Evolutionary conservation across 2,329 filamentous ascomycete species (phyloP), one percentile per base, ranked within the genome.

Genomic region (Exophiala bonariae): DNA sequence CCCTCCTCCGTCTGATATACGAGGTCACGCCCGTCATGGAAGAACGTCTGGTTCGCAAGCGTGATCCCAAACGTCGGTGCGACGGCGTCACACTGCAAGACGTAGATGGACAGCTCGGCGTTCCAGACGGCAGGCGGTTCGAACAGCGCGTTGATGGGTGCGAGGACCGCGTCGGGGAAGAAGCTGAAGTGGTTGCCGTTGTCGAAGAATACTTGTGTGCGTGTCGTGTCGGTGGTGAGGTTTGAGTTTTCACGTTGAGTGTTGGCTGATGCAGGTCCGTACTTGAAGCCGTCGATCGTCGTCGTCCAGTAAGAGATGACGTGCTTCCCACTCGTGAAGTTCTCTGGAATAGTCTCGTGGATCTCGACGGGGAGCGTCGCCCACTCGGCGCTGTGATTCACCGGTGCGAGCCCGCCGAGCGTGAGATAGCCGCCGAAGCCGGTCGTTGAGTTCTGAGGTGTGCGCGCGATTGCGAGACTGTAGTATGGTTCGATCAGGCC

Each of bases 351-450:
- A 17, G 31, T 32, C 10, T 34, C 16, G 28, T 32, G 22, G 19
- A 66, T 59, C 30, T 68, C 56, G 28, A 73, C 69, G 2, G 68
- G 67, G 2, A 63, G 63, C 1, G 54, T 60, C 43, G 63, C 61
- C 43, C 66, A 73, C 16, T 60, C 51, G 1, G 61, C 54, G 14
- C 58, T 58, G 49, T 66, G 63, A 0, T 67, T 56, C 6, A 74
- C 40, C 4, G 40, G 33, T 0, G 66, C 70, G 37, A 80, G 65
- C 1, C 72, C 72, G 11, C 64, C 74, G 23, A 81, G 34, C 9
- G 65, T 67, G 16, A 71, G 68, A 14, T 70, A 70, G 53, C 72
- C 69, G 1, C 67, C 68, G 57, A 78, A 77, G 16, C 58, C 61
- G 37, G 73, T 68, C 38, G 68, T 65, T 58, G 75, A 67, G 45